A percentile compares a stretch with the other conserved stretches of the same genome.
Conservation (phyloP, 176 grass and related monocot genomes). For the Eragrostis curvula region DNA sequence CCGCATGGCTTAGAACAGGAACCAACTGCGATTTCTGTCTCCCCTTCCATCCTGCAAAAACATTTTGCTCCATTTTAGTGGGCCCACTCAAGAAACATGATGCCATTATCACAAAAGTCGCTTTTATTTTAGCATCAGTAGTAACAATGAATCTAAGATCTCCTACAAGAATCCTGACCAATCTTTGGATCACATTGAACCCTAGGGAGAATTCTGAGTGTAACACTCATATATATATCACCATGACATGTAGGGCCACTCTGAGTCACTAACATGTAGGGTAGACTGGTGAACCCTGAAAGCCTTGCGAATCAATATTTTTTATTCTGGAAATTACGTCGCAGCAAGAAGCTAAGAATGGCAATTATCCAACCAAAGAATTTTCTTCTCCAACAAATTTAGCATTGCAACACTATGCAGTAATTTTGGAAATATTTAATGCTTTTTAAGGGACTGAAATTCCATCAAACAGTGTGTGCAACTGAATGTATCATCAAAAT, state of each 20-base stretch:
- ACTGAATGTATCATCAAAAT: not conserved
- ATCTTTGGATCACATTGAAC: not conserved
- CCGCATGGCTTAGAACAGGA: slow-evolving; percentile 47
- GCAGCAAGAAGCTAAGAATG: not conserved
- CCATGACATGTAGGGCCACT: not conserved
- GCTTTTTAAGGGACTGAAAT: not conserved
- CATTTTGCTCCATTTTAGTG: not conserved
- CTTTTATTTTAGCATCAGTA: not conserved
- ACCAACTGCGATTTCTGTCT: slow-evolving; percentile 27
- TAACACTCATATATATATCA: not conserved
- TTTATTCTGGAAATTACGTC: not conserved
- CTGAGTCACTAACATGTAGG: not conserved
- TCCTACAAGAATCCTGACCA: not conserved
- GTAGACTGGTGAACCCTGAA: not conserved
- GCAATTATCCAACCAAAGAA: not conserved
- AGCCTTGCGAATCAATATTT: not conserved
- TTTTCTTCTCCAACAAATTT: not conserved
- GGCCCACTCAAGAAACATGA: not conserved
- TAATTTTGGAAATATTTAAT: too few species aligned
- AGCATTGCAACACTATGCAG: not conserved
- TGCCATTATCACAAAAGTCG: not conserved
- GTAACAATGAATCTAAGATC: not conserved
- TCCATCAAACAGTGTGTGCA: not conserved
- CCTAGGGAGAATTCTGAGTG: not conserved
- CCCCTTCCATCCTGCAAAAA: slow-evolving; percentile 63